Conservation (phyloP, 768 basidiomycete species). For the Amanita thiersii region DNA sequence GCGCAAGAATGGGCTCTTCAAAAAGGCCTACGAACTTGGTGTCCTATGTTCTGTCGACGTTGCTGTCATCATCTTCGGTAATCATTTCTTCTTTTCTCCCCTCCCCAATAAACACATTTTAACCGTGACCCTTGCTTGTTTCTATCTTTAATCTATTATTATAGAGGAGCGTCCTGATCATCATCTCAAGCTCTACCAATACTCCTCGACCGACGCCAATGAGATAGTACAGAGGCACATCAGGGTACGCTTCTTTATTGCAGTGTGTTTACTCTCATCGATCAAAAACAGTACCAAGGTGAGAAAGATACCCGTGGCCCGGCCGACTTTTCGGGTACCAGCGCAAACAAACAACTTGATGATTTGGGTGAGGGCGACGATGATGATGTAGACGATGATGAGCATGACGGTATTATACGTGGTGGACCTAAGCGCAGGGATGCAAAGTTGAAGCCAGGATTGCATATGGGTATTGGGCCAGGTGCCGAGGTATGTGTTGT, state of each 20-base stretch:
- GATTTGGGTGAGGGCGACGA: constrained; percentile 32
- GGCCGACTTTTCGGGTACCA: constrained; percentile 36
- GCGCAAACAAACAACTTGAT: constrained; percentile 21
- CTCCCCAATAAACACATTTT: too few relatives aligned
- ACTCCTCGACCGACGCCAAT: constrained; percentile 64
- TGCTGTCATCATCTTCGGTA: constrained; percentile 77
- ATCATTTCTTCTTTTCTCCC: constrained; percentile 11
- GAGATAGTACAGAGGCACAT: constrained; percentile 65
- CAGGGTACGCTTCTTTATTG: constrained; percentile 21
- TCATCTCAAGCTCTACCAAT: constrained; percentile 76
- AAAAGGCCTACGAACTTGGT: constrained; percentile 87
- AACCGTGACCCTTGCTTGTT: constrained; percentile 14
- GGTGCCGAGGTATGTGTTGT: constrained; percentile 2
- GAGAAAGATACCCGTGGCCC: constrained; percentile 41
- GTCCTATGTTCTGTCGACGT: constrained; percentile 86
- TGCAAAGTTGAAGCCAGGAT: constrained; percentile 22
- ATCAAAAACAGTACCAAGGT: constrained; percentile 36
- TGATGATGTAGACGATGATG: constrained; percentile 34
- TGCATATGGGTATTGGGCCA: background rate
- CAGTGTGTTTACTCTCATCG: too few relatives aligned
- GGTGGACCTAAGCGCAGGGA: constrained; percentile 21
- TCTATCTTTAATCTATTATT: constrained; percentile 36
- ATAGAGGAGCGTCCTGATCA: constrained; percentile 73
- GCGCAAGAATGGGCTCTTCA: constrained; percentile 89
- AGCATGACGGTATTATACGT: constrained; percentile 16